These are phyloP conservation scores for Trichoderma breve DNA, from an alignment of 2,329 filamentous ascomycete genomes.

Conservation along the genomic window DNA sequence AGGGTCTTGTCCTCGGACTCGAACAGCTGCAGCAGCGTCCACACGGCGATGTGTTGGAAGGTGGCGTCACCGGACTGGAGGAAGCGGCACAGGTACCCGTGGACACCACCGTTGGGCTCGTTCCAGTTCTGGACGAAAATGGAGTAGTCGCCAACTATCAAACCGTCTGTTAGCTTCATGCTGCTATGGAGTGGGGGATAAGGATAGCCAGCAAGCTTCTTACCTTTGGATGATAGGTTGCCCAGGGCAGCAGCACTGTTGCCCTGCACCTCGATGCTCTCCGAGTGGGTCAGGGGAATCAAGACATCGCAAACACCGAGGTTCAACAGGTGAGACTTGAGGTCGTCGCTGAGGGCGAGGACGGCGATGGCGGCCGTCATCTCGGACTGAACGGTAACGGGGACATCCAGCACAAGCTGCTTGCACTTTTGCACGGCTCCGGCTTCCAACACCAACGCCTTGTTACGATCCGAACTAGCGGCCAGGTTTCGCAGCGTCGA, in stretches of 20 bases:
- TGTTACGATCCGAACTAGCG: conserved; percentile 95
- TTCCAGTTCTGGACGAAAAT: conserved; percentile 95
- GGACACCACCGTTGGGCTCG: conserved; percentile 88
- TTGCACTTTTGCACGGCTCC: conserved; percentile 99
- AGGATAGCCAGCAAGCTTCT: conserved; percentile 25
- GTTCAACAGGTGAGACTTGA: conserved; percentile 87
- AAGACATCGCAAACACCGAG: conserved; percentile 94
- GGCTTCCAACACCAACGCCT: conserved; percentile 93
- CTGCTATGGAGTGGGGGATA: not conserved
- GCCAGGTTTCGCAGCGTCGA: conserved; percentile 94
- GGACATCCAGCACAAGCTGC: conserved; percentile 88
- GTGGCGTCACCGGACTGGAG: conserved; percentile 91
- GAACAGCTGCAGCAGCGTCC: conserved; percentile 91
- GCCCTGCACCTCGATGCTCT: conserved; percentile 96
- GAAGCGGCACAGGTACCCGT: conserved; percentile 91
- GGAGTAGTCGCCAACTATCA: conserved; percentile 85
- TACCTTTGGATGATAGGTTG: conserved; percentile 96
- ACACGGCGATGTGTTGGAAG: conserved; percentile 98
- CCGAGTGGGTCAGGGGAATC: conserved; percentile 90
- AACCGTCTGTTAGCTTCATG: not conserved
- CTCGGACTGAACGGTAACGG: conserved; percentile 92
- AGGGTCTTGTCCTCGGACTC: conserved; percentile 91
- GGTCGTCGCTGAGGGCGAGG: conserved; percentile 88
- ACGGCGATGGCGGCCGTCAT: conserved; percentile 99
- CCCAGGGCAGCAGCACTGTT: conserved; percentile 96